phyloP scores from a whole-genome alignment of 2,329 filamentous ascomycete species.

The Penicillium rolfsii region DNA sequence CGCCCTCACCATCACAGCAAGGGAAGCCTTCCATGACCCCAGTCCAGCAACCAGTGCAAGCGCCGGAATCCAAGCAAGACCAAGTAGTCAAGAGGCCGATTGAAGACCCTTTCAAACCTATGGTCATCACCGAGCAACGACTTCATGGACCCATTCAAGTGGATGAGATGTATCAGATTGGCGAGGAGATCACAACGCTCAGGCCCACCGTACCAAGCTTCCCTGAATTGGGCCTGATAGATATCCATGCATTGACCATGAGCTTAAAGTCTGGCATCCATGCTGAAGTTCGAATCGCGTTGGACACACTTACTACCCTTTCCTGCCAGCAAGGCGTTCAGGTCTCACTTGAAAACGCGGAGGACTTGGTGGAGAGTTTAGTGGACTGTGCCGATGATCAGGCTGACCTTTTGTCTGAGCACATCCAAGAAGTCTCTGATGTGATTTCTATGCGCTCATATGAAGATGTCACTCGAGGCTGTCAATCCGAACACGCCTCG shows the following conservation, averaged over 20 bases:
- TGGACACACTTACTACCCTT: constrained; percentile 78
- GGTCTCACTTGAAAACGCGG: constrained; percentile 74
- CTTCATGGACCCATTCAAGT: constrained; percentile 75
- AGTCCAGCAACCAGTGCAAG: constrained; percentile 34
- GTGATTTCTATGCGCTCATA: constrained; percentile 81
- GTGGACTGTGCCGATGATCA: constrained; percentile 92
- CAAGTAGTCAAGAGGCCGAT: constrained; percentile 45
- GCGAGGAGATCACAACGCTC: constrained; percentile 66
- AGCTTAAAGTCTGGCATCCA: constrained; percentile 88
- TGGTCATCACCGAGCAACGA: constrained; percentile 53
- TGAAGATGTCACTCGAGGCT: constrained; percentile 83
- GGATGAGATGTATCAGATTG: constrained; percentile 64
- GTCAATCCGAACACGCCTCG: constrained; percentile 70
- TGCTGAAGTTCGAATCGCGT: constrained; percentile 82
- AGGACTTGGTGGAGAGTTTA: constrained; percentile 84
- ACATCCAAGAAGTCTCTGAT: constrained; percentile 83
- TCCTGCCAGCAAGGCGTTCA: constrained; percentile 66
- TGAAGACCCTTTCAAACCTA: constrained; percentile 52
- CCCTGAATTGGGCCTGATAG: constrained; percentile 81
- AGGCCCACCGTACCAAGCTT: constrained; percentile 76
- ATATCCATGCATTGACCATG: constrained; percentile 86
- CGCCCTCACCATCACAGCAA: constrained; percentile 35
- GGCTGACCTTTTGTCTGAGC: constrained; percentile 79
- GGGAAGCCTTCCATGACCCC: constrained; percentile 32
- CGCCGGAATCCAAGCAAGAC: constrained; percentile 36